Conservation (phyloP, 139 green algal species). For the Parachlorella kessleri region DNA sequence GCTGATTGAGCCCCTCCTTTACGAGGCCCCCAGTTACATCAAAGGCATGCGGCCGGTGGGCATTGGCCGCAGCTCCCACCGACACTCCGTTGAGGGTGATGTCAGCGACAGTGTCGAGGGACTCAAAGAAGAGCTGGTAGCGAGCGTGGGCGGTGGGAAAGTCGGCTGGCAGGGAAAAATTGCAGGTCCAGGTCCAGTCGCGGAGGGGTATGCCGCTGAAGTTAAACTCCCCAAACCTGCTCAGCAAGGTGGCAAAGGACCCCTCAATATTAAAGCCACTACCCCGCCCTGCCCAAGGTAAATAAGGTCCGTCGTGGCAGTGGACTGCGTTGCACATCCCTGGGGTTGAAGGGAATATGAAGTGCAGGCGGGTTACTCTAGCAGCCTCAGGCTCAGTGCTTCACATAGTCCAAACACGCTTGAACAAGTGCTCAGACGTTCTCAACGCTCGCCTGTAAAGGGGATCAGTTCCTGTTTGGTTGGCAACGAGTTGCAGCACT, state of each 20-base stretch:
- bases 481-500: background rate
- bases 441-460: background rate
- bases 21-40: slow-evolving; percentile 11
- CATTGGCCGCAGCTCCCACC: slow-evolving; percentile 40
- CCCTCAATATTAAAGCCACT: no score
- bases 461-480: background rate
- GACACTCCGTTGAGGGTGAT: slow-evolving; percentile 52
- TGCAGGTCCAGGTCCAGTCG: background rate
- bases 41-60: slow-evolving; percentile 30
- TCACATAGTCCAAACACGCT: no score
- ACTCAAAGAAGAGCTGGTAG: background rate
- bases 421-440: no score
- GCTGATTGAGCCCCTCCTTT: background rate
- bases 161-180: background rate
- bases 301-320: no score
- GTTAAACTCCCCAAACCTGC: background rate
- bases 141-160: background rate
- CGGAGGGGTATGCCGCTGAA: background rate
- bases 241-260: background rate
- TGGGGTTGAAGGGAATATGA: no score
- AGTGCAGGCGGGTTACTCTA: no score
- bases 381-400: no score
- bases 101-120: background rate
- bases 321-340: no score
- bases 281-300: no score